Conservation (phyloP, 805 yeast species). For the Novakomyces olei region DNA sequence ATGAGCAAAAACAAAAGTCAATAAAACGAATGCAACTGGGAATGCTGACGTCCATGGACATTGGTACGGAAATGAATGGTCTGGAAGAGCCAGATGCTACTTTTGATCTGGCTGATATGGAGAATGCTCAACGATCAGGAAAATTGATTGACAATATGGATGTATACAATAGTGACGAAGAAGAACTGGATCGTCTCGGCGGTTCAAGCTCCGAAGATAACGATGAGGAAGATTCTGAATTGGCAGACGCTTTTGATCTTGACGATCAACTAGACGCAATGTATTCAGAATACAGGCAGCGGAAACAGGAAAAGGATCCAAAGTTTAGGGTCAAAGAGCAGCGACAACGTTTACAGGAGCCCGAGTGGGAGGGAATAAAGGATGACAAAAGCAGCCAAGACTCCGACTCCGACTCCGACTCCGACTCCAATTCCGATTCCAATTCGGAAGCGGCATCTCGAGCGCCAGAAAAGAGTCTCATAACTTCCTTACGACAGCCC, state of each 20-base stretch:
- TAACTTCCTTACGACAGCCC: slow-evolving; percentile 7
- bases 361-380: slow-evolving; percentile 26
- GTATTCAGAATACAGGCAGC: slow-evolving; percentile 36
- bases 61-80: slow-evolving; percentile 61
- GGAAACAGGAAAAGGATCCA: slow-evolving; percentile 21
- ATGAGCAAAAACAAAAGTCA: slow-evolving; percentile 73
- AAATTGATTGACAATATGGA: slow-evolving; percentile 14
- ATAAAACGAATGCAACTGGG: slow-evolving; percentile 83
- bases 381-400: slow-evolving; percentile 11
- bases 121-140: slow-evolving; percentile 20
- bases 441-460: slow-evolving; percentile 2
- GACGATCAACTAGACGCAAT: slow-evolving; percentile 66
- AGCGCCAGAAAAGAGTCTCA: slow-evolving; percentile 6
- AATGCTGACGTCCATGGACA: slow-evolving; percentile 78
- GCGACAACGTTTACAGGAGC: slow-evolving; percentile 27
- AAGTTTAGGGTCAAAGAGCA: slow-evolving; percentile 29
- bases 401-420: slow-evolving; percentile 4
- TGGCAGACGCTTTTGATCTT: slow-evolving; percentile 27
- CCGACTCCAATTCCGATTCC: slow-evolving; percentile 10
- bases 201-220: slow-evolving; percentile 12
- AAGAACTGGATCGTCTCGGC: too few relatives aligned
- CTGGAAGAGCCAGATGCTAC: slow-evolving; percentile 50
- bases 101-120: slow-evolving; percentile 68
- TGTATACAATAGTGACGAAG: slow-evolving; percentile 20
- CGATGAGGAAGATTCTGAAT: slow-evolving; percentile 14